Conservation (phyloP, 2,329 filamentous ascomycete species). For the Escovopsis sp. region DNA sequence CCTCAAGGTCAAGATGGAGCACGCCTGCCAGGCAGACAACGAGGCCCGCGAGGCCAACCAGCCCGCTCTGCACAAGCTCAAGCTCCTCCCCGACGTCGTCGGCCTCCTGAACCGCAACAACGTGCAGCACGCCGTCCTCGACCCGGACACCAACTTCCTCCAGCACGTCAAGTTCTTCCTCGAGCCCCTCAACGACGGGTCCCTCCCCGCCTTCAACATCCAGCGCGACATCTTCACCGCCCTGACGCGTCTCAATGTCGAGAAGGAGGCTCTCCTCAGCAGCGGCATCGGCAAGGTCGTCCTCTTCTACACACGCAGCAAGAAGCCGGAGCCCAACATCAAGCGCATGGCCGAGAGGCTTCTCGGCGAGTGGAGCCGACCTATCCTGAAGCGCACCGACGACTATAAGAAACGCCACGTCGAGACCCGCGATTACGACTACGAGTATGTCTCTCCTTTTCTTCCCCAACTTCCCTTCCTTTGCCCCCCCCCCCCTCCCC, state of each 20-base stretch:
- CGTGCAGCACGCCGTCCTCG: conserved; percentile 68
- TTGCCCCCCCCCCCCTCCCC: background rate
- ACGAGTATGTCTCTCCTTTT: conserved; percentile 34
- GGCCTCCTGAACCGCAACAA: conserved; percentile 80
- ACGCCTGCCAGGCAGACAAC: conserved; percentile 76
- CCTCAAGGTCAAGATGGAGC: conserved; percentile 80
- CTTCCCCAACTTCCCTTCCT: background rate
- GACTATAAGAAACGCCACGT: conserved; percentile 78
- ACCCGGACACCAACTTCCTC: conserved; percentile 88
- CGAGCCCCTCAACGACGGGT: conserved; percentile 86
- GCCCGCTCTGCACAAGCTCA: conserved; percentile 83
- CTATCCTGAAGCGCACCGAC: conserved; percentile 83
- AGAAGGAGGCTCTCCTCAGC: conserved; percentile 77
- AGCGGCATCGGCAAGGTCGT: conserved; percentile 94
- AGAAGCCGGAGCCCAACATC: conserved; percentile 72
- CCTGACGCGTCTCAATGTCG: conserved; percentile 66
- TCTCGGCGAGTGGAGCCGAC: conserved; percentile 89
- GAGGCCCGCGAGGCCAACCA: conserved; percentile 61
- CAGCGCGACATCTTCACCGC: conserved; percentile 85
- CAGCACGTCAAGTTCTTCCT: conserved; percentile 95
- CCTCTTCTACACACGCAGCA: conserved; percentile 92
- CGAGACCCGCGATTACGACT: conserved; percentile 47
- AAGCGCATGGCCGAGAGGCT: conserved; percentile 87
- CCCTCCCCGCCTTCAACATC: conserved; percentile 90
- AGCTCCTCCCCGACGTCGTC: conserved; percentile 82